Base-by-base conservation (phyloP, 768 basidiomycete species). In the Clathrus columnatus region DNA sequence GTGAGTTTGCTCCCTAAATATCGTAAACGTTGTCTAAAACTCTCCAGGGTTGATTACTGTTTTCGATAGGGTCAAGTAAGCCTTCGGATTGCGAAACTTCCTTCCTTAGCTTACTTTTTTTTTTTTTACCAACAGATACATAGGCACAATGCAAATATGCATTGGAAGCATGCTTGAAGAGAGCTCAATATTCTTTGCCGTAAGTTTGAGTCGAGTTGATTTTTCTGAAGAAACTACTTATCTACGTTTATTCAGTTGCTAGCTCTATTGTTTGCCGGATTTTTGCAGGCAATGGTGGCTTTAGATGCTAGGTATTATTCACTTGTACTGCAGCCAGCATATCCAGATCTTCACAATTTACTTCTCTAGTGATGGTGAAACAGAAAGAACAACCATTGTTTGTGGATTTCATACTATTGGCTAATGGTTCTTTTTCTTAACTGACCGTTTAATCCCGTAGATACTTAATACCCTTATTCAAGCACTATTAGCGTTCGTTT, bases 91-190 rank as follows among this genome's bases (percentile, higher is more conserved):
- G n/a, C n/a, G n/a, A n/a, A n/a, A n/a, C n/a, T n/a, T n/a, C n/a
- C n/a, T n/a, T n/a, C 30, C 7, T 32, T 32, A 16, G 7, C 30
- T 32, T 32, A 7, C 30, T 32, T 16, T 32, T 32, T 32, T 16
- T 32, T 32, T 32, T 16, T 7, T 18, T 49, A 47, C 29, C 7
- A 32, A 20, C 50, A 87, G 85, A 63, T 88, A 88, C 61, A 82
- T 97, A 46, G 93, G 93, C 7, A 92, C 87, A 0, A 84, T 96
- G 84, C 91, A 95, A 65, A 91, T 97, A 26, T 94, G 93, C 58
- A 83, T 95, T 1, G 83, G 89, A 18, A 78, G 91, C 11, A 97
- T 97, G 93, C 70, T 97, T 59, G 84, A 87, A 64, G 92, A 97
- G 69, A 93, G 91, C 18, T 85, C 89, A 2, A 76, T 96, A 48